Conservation (phyloP, 805 yeast genomes). For the Candida coleopterorum region DNA sequence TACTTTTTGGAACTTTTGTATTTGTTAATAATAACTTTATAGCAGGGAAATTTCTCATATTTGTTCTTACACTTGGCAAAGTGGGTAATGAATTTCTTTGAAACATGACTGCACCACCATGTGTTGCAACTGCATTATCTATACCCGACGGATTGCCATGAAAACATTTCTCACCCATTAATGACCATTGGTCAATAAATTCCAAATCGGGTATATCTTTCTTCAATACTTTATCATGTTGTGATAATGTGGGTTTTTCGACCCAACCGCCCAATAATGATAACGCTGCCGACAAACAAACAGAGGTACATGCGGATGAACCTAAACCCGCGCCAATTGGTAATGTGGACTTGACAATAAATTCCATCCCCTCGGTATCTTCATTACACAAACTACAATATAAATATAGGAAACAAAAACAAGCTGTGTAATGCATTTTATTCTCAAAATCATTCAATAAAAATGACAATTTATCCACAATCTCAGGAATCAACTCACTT, state of each 20-base stretch:
- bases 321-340: conserved; percentile 98
- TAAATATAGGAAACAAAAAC: conserved; percentile 78
- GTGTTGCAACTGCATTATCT: conserved; percentile 93
- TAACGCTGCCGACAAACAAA: conserved; percentile 75
- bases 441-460: conserved; percentile 43
- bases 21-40: conserved; percentile 73
- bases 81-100: conserved; percentile 56
- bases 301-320: conserved; percentile 86
- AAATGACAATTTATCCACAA: conserved; percentile 45
- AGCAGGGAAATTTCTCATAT: conserved; percentile 70
- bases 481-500: conserved; percentile 55
- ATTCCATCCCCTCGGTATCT: conserved; percentile 46
- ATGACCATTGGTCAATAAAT: conserved; percentile 83
- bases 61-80: conserved; percentile 56
- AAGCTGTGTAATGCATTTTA: conserved; percentile 68
- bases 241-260: conserved; percentile 27
- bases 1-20: conserved; percentile 81
- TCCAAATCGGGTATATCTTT: conserved; percentile 40
- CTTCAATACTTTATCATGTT: conserved; percentile 27
- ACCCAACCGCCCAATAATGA: conserved; percentile 56
- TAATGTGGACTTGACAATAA: conserved; percentile 71
- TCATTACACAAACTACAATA: conserved; percentile 54
- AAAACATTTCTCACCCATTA: conserved; percentile 89
- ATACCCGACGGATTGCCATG: conserved; percentile 97
- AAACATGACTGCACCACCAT: conserved; percentile 93